Percentiles rank a stretch among this genome's conserved stretches.
These are phyloP conservation scores for Cyclotella distinguenda DNA, from an alignment of 108 stramenopile species.

Conservation along the genomic window DNA sequence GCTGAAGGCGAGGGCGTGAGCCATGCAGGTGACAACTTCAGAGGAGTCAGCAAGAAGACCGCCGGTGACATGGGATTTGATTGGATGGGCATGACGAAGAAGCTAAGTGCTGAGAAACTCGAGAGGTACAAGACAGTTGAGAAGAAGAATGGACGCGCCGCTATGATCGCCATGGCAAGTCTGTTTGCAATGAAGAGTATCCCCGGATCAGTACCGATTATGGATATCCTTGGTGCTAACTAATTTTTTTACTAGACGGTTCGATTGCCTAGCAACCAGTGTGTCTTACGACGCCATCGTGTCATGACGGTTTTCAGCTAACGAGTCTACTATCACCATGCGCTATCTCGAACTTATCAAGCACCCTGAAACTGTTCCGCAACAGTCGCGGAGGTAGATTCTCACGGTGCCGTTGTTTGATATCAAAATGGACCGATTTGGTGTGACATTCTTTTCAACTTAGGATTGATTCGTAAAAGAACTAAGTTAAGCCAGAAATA, in stretches of 20 bases:
- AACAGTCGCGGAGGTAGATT: too few relatives aligned
- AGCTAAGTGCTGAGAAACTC: slow-evolving; percentile 57
- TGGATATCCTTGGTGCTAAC: slow-evolving; percentile 80
- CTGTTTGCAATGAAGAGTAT: slow-evolving; percentile 82
- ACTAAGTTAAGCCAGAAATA: too few relatives aligned
- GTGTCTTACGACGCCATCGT: neutral
- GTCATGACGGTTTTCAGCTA: neutral
- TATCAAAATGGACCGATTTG: too few relatives aligned
- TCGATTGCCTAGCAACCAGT: neutral
- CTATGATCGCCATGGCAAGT: slow-evolving; percentile 92
- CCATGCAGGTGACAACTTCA: slow-evolving; percentile 89
- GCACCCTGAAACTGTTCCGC: too few relatives aligned
- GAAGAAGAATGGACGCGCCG: slow-evolving; percentile 85
- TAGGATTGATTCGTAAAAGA: too few relatives aligned
- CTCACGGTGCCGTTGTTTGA: too few relatives aligned
- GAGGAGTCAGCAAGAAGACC: slow-evolving; percentile 82
- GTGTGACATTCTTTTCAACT: too few relatives aligned
- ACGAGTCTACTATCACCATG: neutral
- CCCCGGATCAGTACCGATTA: slow-evolving; percentile 87
- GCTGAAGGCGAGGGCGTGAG: slow-evolving; percentile 87
- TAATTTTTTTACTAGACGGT: slow-evolving; percentile 27
- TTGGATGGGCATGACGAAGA: slow-evolving; percentile 72
- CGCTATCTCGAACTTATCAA: neutral
- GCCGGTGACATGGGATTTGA: slow-evolving; percentile 85
- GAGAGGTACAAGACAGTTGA: slow-evolving; percentile 83